Evolutionary conservation across 2,329 filamentous ascomycete species (phyloP).

Genomic region (Alternaria ethzedia): DNA sequence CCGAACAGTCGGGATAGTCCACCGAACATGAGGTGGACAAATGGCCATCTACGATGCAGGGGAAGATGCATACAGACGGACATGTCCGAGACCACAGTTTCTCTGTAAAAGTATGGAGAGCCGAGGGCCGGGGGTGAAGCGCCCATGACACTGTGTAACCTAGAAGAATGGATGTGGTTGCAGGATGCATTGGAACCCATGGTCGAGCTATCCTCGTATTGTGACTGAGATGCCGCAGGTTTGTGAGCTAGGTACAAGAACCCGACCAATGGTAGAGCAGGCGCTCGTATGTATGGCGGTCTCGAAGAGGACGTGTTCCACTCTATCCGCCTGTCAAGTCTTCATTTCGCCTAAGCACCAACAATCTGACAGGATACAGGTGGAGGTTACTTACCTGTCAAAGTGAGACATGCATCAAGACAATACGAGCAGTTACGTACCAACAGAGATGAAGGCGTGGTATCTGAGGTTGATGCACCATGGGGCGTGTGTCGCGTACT

Average conservation of each 20-base stretch:
- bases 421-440: slow-evolving; percentile 1
- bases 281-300: slow-evolving; percentile 19
- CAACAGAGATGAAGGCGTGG: not conserved
- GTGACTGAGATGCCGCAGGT: slow-evolving; percentile 19
- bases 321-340: slow-evolving; percentile 9
- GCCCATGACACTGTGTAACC: slow-evolving; percentile 10
- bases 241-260: slow-evolving; percentile 8
- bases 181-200: slow-evolving; percentile 7
- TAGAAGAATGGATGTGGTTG: slow-evolving; percentile 6
- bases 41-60: not conserved
- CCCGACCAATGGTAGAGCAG: slow-evolving; percentile 8
- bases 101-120: slow-evolving; percentile 2
- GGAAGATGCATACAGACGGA: not conserved
- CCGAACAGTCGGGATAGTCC: not conserved
- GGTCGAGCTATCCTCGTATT: not conserved
- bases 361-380: slow-evolving; percentile 9
- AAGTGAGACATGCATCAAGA: slow-evolving; percentile 10
- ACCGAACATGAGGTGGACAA: not conserved
- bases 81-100: slow-evolving; percentile 5
- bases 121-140: slow-evolving; percentile 5
- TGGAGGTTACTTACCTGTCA: slow-evolving; percentile 2
- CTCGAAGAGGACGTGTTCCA: slow-evolving; percentile 15
- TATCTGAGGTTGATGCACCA: not conserved
- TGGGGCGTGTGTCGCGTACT: not conserved
- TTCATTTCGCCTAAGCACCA: slow-evolving; percentile 3